phyloP scores from a whole-genome alignment of 2,329 filamentous ascomycete genomes.

The Sphaerostilbella broomeana region DNA sequence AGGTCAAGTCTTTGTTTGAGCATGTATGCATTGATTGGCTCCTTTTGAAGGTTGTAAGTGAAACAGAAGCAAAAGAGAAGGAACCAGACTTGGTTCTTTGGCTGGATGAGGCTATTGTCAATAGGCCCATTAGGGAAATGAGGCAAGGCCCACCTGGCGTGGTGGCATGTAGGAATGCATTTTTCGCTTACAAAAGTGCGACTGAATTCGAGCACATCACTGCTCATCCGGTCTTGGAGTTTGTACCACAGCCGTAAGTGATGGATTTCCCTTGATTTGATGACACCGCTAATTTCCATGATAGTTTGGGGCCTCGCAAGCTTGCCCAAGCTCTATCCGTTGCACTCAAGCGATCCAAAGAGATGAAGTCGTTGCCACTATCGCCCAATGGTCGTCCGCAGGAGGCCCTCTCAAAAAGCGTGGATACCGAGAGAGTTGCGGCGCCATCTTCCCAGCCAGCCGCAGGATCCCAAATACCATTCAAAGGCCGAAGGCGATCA shows the following conservation, averaged over 20 bases:
- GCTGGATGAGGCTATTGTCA: conserved; percentile 7
- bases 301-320: conserved; percentile 31
- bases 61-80: conserved; percentile 7
- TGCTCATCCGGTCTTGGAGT: conserved; percentile 26
- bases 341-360: conserved; percentile 9
- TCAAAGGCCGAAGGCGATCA: too few relatives aligned
- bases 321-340: conserved; percentile 17
- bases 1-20: conserved; percentile 2
- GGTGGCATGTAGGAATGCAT: conserved; percentile 28
- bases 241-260: conserved; percentile 32
- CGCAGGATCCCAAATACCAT: background rate
- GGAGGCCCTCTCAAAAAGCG: background rate
- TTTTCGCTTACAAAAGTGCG: conserved; percentile 23
- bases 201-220: conserved; percentile 10
- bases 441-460: background rate
- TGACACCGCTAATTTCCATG: background rate
- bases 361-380: conserved; percentile 4
- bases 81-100: conserved; percentile 23
- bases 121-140: background rate
- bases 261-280: background rate
- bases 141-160: conserved; percentile 20
- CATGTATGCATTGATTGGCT: conserved; percentile 29
- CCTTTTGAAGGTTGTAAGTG: conserved; percentile 22
- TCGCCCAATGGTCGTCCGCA: conserved; percentile 1
- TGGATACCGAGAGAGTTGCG: background rate